Evolutionary conservation across 2,329 filamentous ascomycete species (phyloP).

Genomic region (Amesomyces nigricolor): DNA sequence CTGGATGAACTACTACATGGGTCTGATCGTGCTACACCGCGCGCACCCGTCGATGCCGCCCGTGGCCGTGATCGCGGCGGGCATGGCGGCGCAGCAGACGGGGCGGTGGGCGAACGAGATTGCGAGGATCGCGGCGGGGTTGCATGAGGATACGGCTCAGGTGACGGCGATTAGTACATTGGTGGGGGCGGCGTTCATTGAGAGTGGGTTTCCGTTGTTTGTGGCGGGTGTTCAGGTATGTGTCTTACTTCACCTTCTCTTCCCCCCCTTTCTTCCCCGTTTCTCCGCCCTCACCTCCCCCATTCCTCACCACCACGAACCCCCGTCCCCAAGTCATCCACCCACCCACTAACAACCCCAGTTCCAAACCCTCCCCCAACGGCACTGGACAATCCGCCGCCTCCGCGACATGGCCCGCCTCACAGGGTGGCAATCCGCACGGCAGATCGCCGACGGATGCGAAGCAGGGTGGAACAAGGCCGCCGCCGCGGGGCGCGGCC

Average conservation of each 20-base stretch:
- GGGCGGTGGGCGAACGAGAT: constrained; percentile 65
- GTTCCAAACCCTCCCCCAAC: constrained; percentile 65
- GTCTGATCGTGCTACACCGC: constrained; percentile 74
- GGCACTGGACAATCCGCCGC: constrained; percentile 69
- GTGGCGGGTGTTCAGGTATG: constrained; percentile 71
- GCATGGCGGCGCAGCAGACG: constrained; percentile 68
- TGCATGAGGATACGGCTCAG: constrained; percentile 50
- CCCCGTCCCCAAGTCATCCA: not conserved
- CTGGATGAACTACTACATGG: constrained; percentile 84
- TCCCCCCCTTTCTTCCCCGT: not conserved
- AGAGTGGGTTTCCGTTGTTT: constrained; percentile 77
- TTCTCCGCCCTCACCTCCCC: not conserved
- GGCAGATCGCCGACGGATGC: constrained; percentile 75
- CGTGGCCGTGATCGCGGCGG: constrained; percentile 79
- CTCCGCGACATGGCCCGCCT: constrained; percentile 70
- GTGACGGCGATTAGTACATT: constrained; percentile 63
- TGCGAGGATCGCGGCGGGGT: constrained; percentile 72
- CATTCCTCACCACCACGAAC: not conserved
- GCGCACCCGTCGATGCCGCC: constrained; percentile 87
- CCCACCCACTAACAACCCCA: constrained; percentile 32
- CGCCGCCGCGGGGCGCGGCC: constrained; percentile 66
- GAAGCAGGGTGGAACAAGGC: constrained; percentile 79
- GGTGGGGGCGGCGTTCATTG: constrained; percentile 74
- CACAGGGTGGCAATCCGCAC: constrained; percentile 82
- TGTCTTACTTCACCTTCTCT: too few relatives aligned